Evolutionary conservation across 148 eudicot genomes (phyloP).

Genomic region (Drosera capensis): DNA sequence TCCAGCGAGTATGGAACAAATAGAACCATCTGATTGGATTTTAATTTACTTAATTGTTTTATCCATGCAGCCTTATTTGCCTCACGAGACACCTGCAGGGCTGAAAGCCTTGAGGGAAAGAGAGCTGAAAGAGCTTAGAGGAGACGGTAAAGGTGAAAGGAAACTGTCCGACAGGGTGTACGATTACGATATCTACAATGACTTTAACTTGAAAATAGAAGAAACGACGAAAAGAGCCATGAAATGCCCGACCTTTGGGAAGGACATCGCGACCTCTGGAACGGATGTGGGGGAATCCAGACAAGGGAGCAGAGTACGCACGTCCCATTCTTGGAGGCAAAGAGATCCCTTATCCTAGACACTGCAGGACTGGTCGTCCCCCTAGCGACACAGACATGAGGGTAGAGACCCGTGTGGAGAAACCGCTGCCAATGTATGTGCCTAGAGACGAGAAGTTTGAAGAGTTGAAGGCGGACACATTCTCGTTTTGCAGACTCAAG

Average conservation of each 20-base stretch:
- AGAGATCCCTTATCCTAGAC: slow-evolving; percentile 61
- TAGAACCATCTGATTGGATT: too few species aligned
- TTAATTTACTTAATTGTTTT: too few species aligned
- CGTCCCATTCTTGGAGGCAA: slow-evolving; percentile 73
- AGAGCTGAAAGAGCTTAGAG: slow-evolving; percentile 64
- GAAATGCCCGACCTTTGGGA: too few species aligned
- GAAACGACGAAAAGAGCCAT: too few species aligned
- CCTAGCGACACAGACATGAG: slow-evolving; percentile 50
- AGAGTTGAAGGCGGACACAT: slow-evolving; percentile 60
- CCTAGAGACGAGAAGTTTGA: slow-evolving; percentile 93
- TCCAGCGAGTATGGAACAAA: too few species aligned
- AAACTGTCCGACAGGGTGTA: slow-evolving; percentile 58
- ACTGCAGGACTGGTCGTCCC: slow-evolving; percentile 89
- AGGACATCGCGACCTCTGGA: too few species aligned
- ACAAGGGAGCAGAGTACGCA: slow-evolving; percentile 35
- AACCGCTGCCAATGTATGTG: slow-evolving; percentile 72
- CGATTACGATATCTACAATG: slow-evolving; percentile 76
- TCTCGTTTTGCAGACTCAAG: slow-evolving; percentile 67
- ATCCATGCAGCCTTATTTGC: slow-evolving; percentile 70
- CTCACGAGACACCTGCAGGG: slow-evolving; percentile 77
- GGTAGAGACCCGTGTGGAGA: slow-evolving; percentile 79
- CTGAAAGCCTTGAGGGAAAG: slow-evolving; percentile 60
- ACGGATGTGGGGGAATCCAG: slow-evolving; percentile 92
- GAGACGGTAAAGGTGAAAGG: slow-evolving; percentile 65
- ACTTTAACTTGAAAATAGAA: too few species aligned